Conservation (phyloP, 192 early-diverging fungal genomes). For the Umbelopsis vinacea region DNA sequence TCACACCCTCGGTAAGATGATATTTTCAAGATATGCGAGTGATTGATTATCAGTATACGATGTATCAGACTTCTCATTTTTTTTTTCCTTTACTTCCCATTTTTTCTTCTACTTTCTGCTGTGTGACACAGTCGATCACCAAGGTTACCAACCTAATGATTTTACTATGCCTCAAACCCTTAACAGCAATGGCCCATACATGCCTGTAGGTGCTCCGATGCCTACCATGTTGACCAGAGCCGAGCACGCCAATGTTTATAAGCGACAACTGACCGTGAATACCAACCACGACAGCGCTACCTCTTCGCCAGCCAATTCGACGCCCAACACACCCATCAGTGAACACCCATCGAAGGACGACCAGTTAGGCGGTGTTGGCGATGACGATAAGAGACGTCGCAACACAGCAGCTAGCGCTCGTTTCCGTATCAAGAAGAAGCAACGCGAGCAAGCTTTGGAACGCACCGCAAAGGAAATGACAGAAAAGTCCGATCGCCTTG, state of each 20-base stretch:
- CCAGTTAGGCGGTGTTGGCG: background rate
- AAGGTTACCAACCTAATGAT: background rate
- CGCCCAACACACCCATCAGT: background rate
- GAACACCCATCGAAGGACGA: background rate
- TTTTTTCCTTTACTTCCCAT: no score
- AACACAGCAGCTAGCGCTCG: conserved; percentile 96
- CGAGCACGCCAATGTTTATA: background rate
- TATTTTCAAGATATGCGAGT: no score
- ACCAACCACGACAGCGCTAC: background rate
- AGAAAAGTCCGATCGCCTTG: conserved; percentile 73
- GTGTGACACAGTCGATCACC: background rate
- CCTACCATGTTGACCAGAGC: background rate
- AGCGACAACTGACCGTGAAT: background rate
- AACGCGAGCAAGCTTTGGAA: conserved; percentile 86
- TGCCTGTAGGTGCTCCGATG: background rate
- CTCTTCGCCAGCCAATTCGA: background rate
- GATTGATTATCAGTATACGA: no score
- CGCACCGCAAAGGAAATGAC: conserved; percentile 82
- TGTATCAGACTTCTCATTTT: no score
- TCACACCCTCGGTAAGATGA: background rate
- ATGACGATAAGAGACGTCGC: conserved; percentile 88
- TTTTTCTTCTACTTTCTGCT: no score
- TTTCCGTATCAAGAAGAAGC: conserved; percentile 94
- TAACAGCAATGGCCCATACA: background rate
- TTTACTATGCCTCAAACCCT: background rate